Conservation (phyloP, 768 basidiomycete species). For the Lyophyllum shimeji region DNA sequence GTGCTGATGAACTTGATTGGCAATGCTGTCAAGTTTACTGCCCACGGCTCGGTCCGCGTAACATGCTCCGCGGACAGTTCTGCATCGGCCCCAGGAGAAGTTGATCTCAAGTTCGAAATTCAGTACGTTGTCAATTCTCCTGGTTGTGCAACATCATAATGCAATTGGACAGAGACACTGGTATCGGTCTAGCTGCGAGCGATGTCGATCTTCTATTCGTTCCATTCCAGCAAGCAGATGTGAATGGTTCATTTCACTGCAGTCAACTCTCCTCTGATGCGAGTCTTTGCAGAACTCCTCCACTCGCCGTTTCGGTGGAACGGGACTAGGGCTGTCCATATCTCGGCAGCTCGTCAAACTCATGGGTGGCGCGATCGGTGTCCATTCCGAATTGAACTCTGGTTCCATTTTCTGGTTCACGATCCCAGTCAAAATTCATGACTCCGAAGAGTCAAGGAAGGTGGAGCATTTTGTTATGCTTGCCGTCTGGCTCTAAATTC, state of each 20-base stretch:
- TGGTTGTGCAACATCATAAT: neutral
- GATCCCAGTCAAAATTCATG: conserved; percentile 61
- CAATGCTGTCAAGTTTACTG: conserved; percentile 76
- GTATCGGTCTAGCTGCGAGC: conserved; percentile 66
- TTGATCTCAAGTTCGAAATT: conserved; percentile 63
- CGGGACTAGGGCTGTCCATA: conserved; percentile 75
- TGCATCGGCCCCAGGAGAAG: conserved; percentile 37
- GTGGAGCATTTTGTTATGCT: conserved; percentile 32
- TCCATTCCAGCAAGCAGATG: conserved; percentile 77
- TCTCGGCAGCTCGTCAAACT: conserved; percentile 73
- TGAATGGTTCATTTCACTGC: conserved; percentile 11
- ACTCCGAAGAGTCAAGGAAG: conserved; percentile 56
- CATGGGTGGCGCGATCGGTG: conserved; percentile 75
- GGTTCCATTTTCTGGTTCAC: conserved; percentile 78
- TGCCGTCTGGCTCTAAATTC: neutral
- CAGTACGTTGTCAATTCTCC: conserved; percentile 38
- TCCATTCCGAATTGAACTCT: conserved; percentile 59
- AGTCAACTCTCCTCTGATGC: neutral
- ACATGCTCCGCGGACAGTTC: conserved; percentile 53
- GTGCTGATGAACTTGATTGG: conserved; percentile 79
- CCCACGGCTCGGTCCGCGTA: conserved; percentile 60
- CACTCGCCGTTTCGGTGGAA: conserved; percentile 74
- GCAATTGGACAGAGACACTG: conserved; percentile 53
- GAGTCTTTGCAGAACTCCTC: conserved; percentile 51
- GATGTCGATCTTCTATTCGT: conserved; percentile 70